A percentile compares a stretch with the other conserved stretches of the same genome.
Conservation (phyloP, 257 asterid genomes). For the Solanum phureja region DNA sequence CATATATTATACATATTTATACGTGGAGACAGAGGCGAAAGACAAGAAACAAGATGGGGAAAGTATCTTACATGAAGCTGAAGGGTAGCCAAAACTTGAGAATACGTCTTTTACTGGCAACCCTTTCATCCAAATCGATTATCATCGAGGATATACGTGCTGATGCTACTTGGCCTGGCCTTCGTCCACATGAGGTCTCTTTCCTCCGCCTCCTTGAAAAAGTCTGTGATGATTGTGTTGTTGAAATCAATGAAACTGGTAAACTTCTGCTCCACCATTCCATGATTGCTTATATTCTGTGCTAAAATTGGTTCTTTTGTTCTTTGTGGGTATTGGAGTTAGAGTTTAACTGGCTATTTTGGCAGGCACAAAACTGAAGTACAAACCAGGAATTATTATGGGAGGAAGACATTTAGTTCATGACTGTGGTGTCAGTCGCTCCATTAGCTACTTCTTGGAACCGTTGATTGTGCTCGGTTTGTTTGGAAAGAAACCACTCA, state of each 20-base stretch:
- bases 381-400: slow-evolving; percentile 81
- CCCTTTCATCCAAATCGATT: slow-evolving; percentile 66
- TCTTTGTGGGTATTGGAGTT: neutral
- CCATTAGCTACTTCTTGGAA: slow-evolving; percentile 75
- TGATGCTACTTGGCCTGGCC: slow-evolving; percentile 64
- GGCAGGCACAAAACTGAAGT: slow-evolving; percentile 71
- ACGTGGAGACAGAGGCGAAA: neutral
- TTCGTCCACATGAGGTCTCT: slow-evolving; percentile 66
- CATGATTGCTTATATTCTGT: neutral
- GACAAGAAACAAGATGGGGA: slow-evolving; percentile 30
- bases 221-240: slow-evolving; percentile 59
- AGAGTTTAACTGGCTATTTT: neutral
- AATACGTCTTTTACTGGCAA: slow-evolving; percentile 68
- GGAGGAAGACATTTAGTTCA: slow-evolving; percentile 74
- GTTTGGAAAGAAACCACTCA: slow-evolving; percentile 76
- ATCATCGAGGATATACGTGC: slow-evolving; percentile 73
- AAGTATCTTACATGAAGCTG: slow-evolving; percentile 38
- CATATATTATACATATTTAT: neutral
- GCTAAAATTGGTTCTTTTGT: neutral
- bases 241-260: slow-evolving; percentile 85
- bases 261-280: neutral
- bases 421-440: slow-evolving; percentile 61
- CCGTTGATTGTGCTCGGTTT: slow-evolving; percentile 70
- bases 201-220: slow-evolving; percentile 70
- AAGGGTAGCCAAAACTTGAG: slow-evolving; percentile 69